Base-by-base conservation (phyloP, 2,329 filamentous ascomycete genomes). In the Stachybotrys echinatus region DNA sequence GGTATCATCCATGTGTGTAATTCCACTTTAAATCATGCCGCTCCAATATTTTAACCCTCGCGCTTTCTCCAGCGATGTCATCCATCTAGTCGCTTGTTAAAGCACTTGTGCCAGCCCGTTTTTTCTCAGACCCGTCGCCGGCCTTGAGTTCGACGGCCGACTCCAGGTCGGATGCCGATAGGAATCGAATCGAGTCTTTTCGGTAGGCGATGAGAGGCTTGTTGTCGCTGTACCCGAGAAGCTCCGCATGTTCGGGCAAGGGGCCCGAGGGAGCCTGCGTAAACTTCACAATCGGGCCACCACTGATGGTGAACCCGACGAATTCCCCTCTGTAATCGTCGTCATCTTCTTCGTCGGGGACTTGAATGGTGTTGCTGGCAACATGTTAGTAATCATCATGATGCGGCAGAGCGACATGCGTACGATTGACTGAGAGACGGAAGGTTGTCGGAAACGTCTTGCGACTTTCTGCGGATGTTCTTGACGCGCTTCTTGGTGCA, bases 201-300 rank as follows among this genome's bases (percentile, higher is more conserved):
- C 62, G 61, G 51, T 71, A 74, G 5, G 69, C 61, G 12, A 74
- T 64, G 17, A 74, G 66, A 4, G 73, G 68, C 12, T 63, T 57
- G 20, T 65, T 65, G 37, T 65, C 53, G 10, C 61, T 65, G 38
- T 64, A 63, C 7, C 73, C 71, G 4, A 76, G 50, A 2, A 75
- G 52, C 38, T 67, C 59, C 17, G 65, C 65, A 18, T 65, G 61
- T 6, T 64, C 54, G 2, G 64, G 61, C 2, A 71, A 48, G 12
- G 56, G 54, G 20, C 61, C 56, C 7, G 64, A 63, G 5, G 65
- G 55, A 1, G 69, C 58, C n/a, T 68, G 60, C 34, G 57, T 62
- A 50, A 76, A 74, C 18, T 68, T 67, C n/a, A 77, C 57, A 47
- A 77, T 76, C 3, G 74, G 73, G 3, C 70, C 71, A 14, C 74